Evolutionary conservation across 2,329 filamentous ascomycete genomes (phyloP).

Genomic region (Kalaharituber pfeilii): DNA sequence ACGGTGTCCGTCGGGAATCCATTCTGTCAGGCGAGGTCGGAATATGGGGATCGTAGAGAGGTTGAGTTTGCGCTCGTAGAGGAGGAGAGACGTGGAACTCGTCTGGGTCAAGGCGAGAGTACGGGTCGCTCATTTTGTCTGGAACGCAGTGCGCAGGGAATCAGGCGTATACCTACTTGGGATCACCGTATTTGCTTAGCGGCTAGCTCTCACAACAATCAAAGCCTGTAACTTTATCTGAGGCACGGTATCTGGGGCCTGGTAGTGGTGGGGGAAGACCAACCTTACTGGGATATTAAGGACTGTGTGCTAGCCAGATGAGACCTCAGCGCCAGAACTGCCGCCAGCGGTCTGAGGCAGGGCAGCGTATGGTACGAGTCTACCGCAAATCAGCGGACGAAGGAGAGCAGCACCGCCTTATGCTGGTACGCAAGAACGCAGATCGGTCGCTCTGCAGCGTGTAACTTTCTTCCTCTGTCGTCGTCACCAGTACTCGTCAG

Average conservation of each 20-base stretch:
- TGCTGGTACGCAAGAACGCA: neutral
- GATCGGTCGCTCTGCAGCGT: neutral
- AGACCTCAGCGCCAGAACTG: neutral
- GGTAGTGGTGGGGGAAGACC: too few species aligned
- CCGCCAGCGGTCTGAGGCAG: neutral
- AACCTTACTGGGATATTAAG: neutral
- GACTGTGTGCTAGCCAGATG: neutral
- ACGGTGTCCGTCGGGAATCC: conserved; percentile 50
- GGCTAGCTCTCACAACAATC: too few species aligned
- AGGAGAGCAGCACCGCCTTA: neutral
- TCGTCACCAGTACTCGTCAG: conserved; percentile 1
- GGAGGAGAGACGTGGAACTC: conserved; percentile 11
- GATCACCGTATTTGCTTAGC: too few species aligned
- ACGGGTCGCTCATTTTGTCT: conserved; percentile 18
- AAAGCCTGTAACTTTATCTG: neutral
- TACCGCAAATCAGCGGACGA: neutral
- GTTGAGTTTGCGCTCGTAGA: conserved; percentile 25
- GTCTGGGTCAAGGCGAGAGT: conserved; percentile 21
- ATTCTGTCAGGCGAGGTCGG: conserved; percentile 28
- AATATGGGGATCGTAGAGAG: conserved; percentile 29
- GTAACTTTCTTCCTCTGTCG: neutral
- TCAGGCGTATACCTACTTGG: too few species aligned
- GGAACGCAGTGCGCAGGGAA: too few species aligned
- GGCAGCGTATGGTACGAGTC: neutral
- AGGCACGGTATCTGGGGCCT: too few species aligned